phyloP scores from a whole-genome alignment of 2,329 filamentous ascomycete species.

The Reticulascus tulasneorum region DNA sequence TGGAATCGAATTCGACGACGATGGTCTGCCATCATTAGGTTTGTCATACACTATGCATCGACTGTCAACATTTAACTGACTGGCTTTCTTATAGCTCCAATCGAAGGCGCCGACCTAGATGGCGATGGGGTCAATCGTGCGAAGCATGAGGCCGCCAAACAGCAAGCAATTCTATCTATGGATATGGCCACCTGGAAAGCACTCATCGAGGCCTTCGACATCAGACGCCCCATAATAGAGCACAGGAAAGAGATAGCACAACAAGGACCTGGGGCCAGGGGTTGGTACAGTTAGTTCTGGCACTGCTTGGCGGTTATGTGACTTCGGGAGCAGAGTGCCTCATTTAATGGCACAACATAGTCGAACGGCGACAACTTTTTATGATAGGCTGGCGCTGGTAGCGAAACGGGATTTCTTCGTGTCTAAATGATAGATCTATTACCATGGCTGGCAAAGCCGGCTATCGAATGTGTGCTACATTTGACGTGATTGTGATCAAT shows the following conservation, averaged over 20 bases:
- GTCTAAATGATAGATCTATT: too few species aligned
- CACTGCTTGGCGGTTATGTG: too few species aligned
- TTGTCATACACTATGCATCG: conserved; percentile 32
- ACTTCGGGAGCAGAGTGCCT: too few species aligned
- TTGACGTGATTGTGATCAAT: too few species aligned
- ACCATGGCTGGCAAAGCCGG: too few species aligned
- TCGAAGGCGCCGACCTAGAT: conserved; percentile 39
- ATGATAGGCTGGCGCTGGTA: too few species aligned
- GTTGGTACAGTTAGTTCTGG: conserved; percentile 73
- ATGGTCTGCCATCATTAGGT: conserved; percentile 77
- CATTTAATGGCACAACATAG: too few species aligned
- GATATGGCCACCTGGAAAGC: conserved; percentile 82
- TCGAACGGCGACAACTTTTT: too few species aligned
- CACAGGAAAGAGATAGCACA: conserved; percentile 62
- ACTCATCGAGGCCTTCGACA: conserved; percentile 70
- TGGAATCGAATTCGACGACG: conserved; percentile 67
- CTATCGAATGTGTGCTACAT: too few species aligned
- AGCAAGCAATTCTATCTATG: conserved; percentile 85
- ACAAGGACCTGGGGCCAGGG: conserved; percentile 49
- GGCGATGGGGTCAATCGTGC: conserved; percentile 33
- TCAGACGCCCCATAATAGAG: conserved; percentile 78
- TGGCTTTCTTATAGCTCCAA: conserved; percentile 24
- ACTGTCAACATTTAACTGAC: conserved; percentile 10
- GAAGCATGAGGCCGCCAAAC: conserved; percentile 56
- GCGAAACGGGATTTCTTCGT: too few species aligned